phyloP scores from a whole-genome alignment of 2,329 filamentous ascomycete species.

The Neoscytalidium dimidiatum region DNA sequence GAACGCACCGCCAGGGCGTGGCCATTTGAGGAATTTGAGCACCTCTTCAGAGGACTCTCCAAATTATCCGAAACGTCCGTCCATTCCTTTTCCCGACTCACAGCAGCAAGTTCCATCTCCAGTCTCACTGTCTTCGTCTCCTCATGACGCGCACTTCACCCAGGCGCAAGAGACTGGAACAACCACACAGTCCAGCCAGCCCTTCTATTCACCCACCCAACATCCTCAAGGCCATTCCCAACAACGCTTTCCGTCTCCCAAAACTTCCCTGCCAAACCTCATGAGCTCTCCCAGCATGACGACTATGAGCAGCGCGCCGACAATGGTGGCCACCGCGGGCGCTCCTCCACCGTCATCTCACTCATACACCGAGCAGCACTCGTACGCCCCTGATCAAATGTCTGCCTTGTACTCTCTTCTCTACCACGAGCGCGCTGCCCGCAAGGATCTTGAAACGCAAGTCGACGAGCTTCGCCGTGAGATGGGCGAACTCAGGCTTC shows the following conservation, averaged over 20 bases:
- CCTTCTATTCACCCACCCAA: background rate
- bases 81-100: constrained; percentile 8
- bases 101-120: constrained; percentile 9
- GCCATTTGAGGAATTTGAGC: constrained; percentile 32
- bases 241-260: background rate
- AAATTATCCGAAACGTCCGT: constrained; percentile 11
- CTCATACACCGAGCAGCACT: constrained; percentile 17
- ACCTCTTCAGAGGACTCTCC: constrained; percentile 24
- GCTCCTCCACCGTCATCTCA: background rate
- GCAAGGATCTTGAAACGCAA: constrained; percentile 36
- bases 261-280: constrained; percentile 6
- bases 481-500: constrained; percentile 29
- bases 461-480: constrained; percentile 35
- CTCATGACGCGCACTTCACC: constrained; percentile 1
- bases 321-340: constrained; percentile 9
- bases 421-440: constrained; percentile 33
- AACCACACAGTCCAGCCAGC: background rate
- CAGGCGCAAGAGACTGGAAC: background rate
- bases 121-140: constrained; percentile 1
- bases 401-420: constrained; percentile 30
- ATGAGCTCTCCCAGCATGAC: constrained; percentile 9
- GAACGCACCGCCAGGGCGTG: constrained; percentile 35
- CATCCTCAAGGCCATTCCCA: background rate
- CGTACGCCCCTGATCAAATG: constrained; percentile 23
- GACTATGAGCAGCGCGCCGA: constrained; percentile 14